Percentiles rank a stretch among this genome's conserved stretches.
phyloP scores from a whole-genome alignment of 306 rosid species.

The Cercis canadensis region DNA sequence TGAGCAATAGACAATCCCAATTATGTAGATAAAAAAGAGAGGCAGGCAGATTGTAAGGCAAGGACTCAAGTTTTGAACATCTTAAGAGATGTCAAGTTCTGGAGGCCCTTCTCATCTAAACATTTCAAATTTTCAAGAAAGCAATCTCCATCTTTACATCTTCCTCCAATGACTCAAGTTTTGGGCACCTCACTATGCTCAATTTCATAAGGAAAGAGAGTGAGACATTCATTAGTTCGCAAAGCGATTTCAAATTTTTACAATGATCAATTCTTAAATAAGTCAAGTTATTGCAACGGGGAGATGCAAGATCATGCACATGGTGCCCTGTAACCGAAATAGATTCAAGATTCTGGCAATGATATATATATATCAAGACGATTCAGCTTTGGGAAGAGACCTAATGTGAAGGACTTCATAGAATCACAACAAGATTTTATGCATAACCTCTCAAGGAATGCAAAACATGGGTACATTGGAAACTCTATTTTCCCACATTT shows the following conservation, averaged over 20 bases:
- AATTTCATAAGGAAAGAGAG: constrained; percentile 29
- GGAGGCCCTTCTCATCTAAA: constrained; percentile 1
- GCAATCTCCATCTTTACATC: constrained; percentile 11
- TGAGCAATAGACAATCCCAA: constrained; percentile 24
- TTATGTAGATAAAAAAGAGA: constrained; percentile 31
- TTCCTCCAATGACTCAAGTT: constrained; percentile 25
- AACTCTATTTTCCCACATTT: constrained; percentile 12
- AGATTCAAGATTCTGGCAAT: constrained; percentile 21
- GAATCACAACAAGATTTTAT: constrained; percentile 12
- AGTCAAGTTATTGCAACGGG: constrained; percentile 7
- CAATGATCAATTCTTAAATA: background rate
- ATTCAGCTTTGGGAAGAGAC: background rate
- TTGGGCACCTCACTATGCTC: constrained; percentile 17
- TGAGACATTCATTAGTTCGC: constrained; percentile 9
- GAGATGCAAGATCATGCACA: background rate
- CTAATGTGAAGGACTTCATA: background rate
- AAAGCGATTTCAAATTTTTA: constrained; percentile 4
- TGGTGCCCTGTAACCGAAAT: background rate
- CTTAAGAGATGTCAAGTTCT: constrained; percentile 24
- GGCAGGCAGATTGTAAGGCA: constrained; percentile 19
- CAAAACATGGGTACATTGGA: constrained; percentile 4
- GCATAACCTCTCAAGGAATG: constrained; percentile 7
- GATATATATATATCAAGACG: background rate
- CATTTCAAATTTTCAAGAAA: constrained; percentile 11
- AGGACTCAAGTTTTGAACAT: constrained; percentile 25